Percentiles rank a stretch among this genome's conserved stretches.
Evolutionary conservation across 106 monocot species (phyloP).

Genomic region (Dendrobium huoshanense): DNA sequence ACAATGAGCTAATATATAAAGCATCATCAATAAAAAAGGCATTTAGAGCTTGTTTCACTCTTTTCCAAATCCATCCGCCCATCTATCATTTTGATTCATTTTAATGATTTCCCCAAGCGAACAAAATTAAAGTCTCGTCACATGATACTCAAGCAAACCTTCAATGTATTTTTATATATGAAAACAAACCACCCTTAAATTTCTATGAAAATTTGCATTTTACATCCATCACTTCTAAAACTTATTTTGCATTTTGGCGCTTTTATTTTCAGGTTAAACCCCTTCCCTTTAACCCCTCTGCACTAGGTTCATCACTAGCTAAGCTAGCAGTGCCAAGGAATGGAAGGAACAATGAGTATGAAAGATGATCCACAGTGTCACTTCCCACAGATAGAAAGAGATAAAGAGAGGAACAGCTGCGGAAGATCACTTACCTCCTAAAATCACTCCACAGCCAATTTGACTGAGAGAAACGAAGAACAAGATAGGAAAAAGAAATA

Average conservation of each 20-base stretch:
- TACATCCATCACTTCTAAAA: neutral
- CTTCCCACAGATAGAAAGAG: no score
- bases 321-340: neutral
- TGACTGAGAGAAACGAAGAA: neutral
- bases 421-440: neutral
- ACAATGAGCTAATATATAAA: neutral
- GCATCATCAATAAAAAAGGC: neutral
- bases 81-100: neutral
- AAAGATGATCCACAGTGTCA: neutral
- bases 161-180: neutral
- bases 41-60: neutral
- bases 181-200: neutral
- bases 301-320: neutral
- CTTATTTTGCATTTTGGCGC: neutral
- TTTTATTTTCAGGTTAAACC: conserved; percentile 1
- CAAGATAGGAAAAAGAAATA: neutral
- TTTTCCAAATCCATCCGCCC: neutral
- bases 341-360: neutral
- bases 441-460: neutral
- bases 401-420: neutral
- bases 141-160: neutral
- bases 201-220: neutral
- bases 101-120: neutral
- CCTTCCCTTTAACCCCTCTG: neutral
- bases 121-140: neutral